A percentile compares a stretch with the other conserved stretches of the same genome.
Conservation (phyloP, 177 flowering plant genomes). For the Tripterygium wilfordii region DNA sequence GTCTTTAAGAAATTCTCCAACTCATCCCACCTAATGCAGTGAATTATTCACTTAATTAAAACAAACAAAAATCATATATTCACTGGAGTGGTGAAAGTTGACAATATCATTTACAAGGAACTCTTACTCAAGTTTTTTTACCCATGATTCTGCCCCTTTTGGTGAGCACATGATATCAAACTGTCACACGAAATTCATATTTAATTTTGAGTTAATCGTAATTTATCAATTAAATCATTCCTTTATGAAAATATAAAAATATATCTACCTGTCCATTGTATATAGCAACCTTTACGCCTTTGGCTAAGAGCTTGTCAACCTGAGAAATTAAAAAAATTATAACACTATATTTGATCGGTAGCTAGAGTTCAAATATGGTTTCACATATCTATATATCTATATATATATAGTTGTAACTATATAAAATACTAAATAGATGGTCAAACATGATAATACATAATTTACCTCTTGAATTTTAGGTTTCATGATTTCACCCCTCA, state of each 20-base stretch:
- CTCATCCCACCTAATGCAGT: too few species aligned
- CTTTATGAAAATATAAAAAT: too few species aligned
- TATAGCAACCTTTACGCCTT: neutral
- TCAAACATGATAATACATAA: too few species aligned
- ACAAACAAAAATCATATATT: too few species aligned
- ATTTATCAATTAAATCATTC: too few species aligned
- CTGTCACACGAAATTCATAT: neutral
- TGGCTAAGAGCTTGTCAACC: constrained; percentile 5
- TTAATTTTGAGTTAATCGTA: neutral
- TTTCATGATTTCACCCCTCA: constrained; percentile 22
- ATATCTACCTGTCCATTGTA: constrained; percentile 2
- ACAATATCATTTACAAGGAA: too few species aligned
- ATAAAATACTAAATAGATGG: too few species aligned
- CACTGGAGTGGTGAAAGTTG: too few species aligned
- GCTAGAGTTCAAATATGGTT: neutral
- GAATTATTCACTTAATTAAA: too few species aligned
- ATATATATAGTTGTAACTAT: too few species aligned
- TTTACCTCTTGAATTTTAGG: constrained; percentile 25
- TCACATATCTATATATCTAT: too few species aligned
- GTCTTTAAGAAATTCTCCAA: too few species aligned
- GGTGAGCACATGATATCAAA: constrained; percentile 6
- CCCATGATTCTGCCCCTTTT: constrained; percentile 6
- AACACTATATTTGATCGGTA: neutral
- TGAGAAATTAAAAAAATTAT: neutral
- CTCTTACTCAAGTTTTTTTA: constrained; percentile 6